Percentiles rank a stretch among this genome's conserved stretches.
Conservation (phyloP, 257 asterid species). For the Parsonsia alboflavescens region DNA sequence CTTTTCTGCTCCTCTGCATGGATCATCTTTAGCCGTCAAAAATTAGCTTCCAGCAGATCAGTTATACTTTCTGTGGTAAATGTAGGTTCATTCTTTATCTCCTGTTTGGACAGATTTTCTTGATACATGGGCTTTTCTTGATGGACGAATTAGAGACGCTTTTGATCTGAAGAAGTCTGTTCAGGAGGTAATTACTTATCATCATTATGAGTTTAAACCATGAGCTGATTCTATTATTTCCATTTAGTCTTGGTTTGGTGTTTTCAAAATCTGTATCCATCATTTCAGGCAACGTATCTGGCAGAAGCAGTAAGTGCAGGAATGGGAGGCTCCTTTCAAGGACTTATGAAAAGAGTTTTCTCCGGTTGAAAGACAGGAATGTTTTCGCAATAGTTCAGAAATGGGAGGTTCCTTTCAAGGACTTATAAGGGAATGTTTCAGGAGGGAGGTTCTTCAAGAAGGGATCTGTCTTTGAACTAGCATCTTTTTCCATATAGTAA, state of each 20-base stretch:
- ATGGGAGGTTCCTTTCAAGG: slow-evolving; percentile 79
- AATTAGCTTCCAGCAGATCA: not conserved
- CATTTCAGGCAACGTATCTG: slow-evolving; percentile 65
- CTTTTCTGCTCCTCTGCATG: not conserved
- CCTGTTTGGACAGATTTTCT: slow-evolving; percentile 49
- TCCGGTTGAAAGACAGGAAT: slow-evolving; percentile 27
- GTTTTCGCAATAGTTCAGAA: slow-evolving; percentile 48
- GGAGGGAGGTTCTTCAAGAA: slow-evolving; percentile 13
- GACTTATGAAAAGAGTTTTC: slow-evolving; percentile 48
- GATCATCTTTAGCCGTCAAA: not conserved
- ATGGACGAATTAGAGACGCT: slow-evolving; percentile 69
- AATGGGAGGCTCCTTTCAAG: slow-evolving; percentile 74
- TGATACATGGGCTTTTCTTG: slow-evolving; percentile 87
- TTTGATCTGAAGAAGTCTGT: slow-evolving; percentile 73
- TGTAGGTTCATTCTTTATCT: not conserved
- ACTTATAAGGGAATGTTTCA: slow-evolving; percentile 9
- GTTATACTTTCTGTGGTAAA: not conserved
- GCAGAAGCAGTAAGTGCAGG: slow-evolving; percentile 91
- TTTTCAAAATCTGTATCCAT: not conserved
- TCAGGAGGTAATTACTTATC: slow-evolving; percentile 58
- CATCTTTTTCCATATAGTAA: not conserved
- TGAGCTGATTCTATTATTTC: not conserved
- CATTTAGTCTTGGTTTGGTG: slow-evolving; percentile 18
- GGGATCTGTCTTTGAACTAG: not conserved
- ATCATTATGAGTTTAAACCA: not conserved